Base-by-base conservation (phyloP, 2,329 filamentous ascomycete genomes). In the Scedosporium boydii region DNA sequence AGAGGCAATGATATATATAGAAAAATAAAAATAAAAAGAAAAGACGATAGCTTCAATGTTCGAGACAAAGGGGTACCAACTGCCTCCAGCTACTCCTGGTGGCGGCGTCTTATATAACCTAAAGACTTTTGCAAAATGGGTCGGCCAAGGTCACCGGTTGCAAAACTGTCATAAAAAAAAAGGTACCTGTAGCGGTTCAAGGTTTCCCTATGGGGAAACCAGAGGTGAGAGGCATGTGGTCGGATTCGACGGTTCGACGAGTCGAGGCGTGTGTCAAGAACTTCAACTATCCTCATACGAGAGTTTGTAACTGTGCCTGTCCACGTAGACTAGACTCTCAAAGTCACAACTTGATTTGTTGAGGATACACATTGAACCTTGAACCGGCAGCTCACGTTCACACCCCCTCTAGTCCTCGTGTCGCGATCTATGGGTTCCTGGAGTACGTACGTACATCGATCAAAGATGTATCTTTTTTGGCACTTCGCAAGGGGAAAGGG, bases 1-100 rank as follows among this genome's bases (percentile, higher is more conserved):
- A 55, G 23, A 55, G 21, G 21, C 62, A 70, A 59, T 48, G 18
- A 9, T 18, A 16, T 16, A 10, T 51, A n/a, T 9, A 29, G 26
- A 34, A 61, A 41, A 55, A 38, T 18, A 62, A 63, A 18, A 62
- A 62, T n/a, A 62, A 57, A 62, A 67, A 62, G 63, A 55, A 55
- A 64, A 62, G 68, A 65, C 66, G 67, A 67, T 66, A 65, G 63
- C 64, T 65, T 65, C 61, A 65, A 59, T 63, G 57, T 51, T 55
- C 51, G n/a, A 29, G 60, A 57, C 16, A 60, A 48, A 60, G 44
- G 51, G 51, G 21, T 27, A 23, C 12, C 18, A 55, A 23, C 27
- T 55, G 23, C 51, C 9, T 12, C 34, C 51, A 23, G 51, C 51
- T 27, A 23, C 51, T 55, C 51, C 51, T 55, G 51, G 34, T 38